These are phyloP conservation scores for Viridothelium virens DNA, from an alignment of 495 filamentous ascomycete genomes.

Conservation along the genomic window DNA sequence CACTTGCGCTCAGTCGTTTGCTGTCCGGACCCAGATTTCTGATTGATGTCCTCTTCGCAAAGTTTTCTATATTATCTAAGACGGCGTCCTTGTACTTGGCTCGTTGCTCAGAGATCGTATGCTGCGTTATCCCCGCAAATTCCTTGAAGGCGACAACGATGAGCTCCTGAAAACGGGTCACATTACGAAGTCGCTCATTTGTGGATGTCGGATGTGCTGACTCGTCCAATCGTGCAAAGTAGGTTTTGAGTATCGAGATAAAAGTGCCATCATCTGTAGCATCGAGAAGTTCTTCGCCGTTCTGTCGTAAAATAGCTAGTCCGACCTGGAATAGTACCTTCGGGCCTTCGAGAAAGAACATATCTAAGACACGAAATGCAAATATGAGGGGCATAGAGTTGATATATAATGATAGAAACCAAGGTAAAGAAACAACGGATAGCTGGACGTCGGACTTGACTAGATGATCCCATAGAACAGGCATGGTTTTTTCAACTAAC, in stretches of 20 bases:
- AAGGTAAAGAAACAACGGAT: constrained; percentile 95
- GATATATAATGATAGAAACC: constrained; percentile 97
- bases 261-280: constrained; percentile 93
- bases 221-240: constrained; percentile 88
- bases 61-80: constrained; percentile 88
- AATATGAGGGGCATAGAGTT: constrained; percentile 99
- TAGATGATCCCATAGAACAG: constrained; percentile 94
- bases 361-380: constrained; percentile 89
- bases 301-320: constrained; percentile 90
- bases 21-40: constrained; percentile 92
- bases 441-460: constrained; percentile 92
- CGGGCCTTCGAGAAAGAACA: constrained; percentile 96
- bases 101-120: constrained; percentile 79
- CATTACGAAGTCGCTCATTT: constrained; percentile 83
- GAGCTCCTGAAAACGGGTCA: constrained; percentile 92
- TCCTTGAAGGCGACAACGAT: constrained; percentile 99
- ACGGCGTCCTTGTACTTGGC: constrained; percentile 88
- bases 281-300: constrained; percentile 94
- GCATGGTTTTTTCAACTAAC: constrained; percentile 96
- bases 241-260: constrained; percentile 89
- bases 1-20: constrained; percentile 75
- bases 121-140: constrained; percentile 89
- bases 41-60: constrained; percentile 93
- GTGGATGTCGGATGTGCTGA: constrained; percentile 92
- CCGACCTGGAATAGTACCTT: constrained; percentile 97